These are phyloP conservation scores for Sugiyamaella sp. DNA, from an alignment of 1,139 yeast genomes.

Conservation along the genomic window DNA sequence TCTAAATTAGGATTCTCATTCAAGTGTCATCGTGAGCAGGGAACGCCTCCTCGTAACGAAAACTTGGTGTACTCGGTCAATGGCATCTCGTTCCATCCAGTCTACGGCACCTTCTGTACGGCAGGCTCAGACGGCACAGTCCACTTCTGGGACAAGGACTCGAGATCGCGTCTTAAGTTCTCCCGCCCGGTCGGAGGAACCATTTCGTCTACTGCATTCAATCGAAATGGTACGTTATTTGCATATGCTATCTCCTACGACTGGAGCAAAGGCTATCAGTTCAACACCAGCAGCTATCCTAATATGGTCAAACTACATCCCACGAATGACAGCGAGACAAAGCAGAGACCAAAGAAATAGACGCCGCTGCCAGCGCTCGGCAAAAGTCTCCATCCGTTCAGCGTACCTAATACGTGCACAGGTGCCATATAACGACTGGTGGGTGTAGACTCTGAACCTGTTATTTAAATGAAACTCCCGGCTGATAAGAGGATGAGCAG, in stretches of 20 bases:
- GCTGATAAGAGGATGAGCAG: background rate
- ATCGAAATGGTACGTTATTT: constrained; percentile 77
- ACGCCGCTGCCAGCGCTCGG: no score
- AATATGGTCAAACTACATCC: constrained; percentile 73
- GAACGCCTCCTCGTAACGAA: constrained; percentile 49
- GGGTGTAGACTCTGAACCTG: constrained; percentile 41
- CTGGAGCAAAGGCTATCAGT: constrained; percentile 87
- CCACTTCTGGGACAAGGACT: constrained; percentile 96
- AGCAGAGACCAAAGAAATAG: constrained; percentile 18
- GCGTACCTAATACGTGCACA: no score
- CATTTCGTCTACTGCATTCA: constrained; percentile 78
- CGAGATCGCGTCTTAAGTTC: constrained; percentile 82
- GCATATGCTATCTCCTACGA: constrained; percentile 95
- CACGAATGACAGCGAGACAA: constrained; percentile 16
- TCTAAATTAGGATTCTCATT: constrained; percentile 72
- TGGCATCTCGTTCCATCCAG: constrained; percentile 83
- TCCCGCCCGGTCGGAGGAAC: constrained; percentile 74
- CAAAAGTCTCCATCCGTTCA: no score
- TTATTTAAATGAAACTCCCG: background rate
- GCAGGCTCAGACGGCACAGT: constrained; percentile 96
- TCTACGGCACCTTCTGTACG: constrained; percentile 87
- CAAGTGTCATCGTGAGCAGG: constrained; percentile 80
- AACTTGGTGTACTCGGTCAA: constrained; percentile 74
- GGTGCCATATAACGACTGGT: no score
- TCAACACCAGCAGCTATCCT: constrained; percentile 75